Evolutionary conservation across 2,329 filamentous ascomycete species (phyloP).

Genomic region (Pyrenochaeta sp.): DNA sequence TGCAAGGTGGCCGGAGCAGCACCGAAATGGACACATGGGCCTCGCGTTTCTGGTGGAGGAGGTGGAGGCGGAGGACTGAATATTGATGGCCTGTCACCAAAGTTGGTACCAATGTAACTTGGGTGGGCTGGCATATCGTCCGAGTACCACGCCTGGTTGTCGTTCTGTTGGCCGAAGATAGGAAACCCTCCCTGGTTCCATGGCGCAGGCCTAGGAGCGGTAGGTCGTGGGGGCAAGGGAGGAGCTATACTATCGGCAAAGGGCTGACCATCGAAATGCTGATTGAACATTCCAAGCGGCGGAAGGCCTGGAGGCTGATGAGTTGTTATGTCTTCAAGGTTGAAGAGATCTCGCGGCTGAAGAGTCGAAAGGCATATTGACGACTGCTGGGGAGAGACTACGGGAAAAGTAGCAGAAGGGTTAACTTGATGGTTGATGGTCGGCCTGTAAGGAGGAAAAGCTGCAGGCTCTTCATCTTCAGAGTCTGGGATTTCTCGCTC

Average conservation of each 20-base stretch:
- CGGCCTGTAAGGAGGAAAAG: neutral
- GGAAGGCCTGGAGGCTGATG: slow-evolving; percentile 1
- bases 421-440: neutral
- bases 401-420: neutral
- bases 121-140: slow-evolving; percentile 4
- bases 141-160: slow-evolving; percentile 9
- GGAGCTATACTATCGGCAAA: slow-evolving; percentile 11
- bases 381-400: neutral
- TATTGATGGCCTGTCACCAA: slow-evolving; percentile 13
- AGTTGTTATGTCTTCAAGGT: neutral
- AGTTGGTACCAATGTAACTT: slow-evolving; percentile 15
- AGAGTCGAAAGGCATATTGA: neutral
- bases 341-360: slow-evolving; percentile 1
- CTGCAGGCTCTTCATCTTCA: neutral
- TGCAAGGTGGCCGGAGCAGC: neutral
- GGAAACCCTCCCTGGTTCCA: slow-evolving; percentile 15
- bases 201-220: slow-evolving; percentile 14
- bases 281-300: slow-evolving; percentile 1
- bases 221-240: slow-evolving; percentile 27
- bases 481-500: slow-evolving; percentile 11
- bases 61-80: slow-evolving; percentile 16
- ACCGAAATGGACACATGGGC: neutral
- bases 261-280: neutral
- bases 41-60: slow-evolving; percentile 11
- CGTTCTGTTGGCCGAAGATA: slow-evolving; percentile 11